These are phyloP conservation scores for Elasticomyces elasticus DNA, from an alignment of 495 filamentous ascomycete genomes.

Conservation along the genomic window DNA sequence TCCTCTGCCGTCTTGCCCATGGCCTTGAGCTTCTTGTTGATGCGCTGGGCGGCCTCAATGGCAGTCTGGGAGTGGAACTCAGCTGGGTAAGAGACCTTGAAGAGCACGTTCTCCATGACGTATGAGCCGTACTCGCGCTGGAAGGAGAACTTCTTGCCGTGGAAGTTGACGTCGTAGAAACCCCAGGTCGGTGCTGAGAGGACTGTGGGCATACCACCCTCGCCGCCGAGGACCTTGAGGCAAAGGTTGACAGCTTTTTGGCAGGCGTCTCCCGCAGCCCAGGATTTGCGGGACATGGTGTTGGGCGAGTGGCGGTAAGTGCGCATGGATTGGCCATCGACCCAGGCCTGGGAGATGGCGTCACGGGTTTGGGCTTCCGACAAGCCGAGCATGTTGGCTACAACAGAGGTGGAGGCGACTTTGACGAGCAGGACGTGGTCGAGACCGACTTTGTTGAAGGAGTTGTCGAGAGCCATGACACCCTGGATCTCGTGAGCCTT, in stretches of 20 bases:
- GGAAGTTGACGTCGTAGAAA: constrained; percentile 97
- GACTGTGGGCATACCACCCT: constrained; percentile 83
- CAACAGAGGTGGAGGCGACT: constrained; percentile 88
- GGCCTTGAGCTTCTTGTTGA: constrained; percentile 69
- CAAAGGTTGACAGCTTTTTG: constrained; percentile 91
- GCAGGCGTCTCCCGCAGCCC: constrained; percentile 96
- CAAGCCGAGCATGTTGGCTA: constrained; percentile 86
- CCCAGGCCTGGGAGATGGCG: constrained; percentile 93
- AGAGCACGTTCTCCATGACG: constrained; percentile 99
- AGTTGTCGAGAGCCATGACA: constrained; percentile 91
- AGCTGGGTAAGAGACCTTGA: constrained; percentile 97
- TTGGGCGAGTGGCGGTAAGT: constrained; percentile 97
- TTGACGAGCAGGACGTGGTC: constrained; percentile 98
- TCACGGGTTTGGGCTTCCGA: constrained; percentile 84
- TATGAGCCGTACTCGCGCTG: constrained; percentile 94
- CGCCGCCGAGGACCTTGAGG: constrained; percentile 85
- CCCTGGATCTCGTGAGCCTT: constrained; percentile 99
- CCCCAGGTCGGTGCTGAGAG: constrained; percentile 91
- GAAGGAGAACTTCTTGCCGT: constrained; percentile 89
- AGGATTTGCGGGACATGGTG: constrained; percentile 98
- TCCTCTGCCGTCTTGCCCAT: constrained; percentile 88
- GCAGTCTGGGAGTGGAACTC: constrained; percentile 99
- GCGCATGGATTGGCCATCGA: constrained; percentile 88
- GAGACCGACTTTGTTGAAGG: constrained; percentile 93
- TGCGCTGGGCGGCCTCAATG: constrained; percentile 82